These are phyloP conservation scores for Turritis glabra DNA, from an alignment of 345 rosid species.

Conservation along the genomic window DNA sequence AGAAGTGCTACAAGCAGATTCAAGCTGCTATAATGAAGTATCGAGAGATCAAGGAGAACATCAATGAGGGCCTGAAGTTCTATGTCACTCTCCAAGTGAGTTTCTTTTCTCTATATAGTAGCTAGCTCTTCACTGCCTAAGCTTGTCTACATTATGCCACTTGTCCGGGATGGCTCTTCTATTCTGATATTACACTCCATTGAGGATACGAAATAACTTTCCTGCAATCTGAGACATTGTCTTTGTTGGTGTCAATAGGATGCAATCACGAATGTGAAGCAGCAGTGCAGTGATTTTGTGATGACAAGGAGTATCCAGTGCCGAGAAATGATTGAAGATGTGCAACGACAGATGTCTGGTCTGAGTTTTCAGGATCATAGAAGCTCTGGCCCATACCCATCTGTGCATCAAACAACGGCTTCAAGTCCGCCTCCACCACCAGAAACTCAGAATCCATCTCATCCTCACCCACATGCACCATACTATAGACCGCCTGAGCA, in stretches of 20 bases:
- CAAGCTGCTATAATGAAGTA: conserved; percentile 86
- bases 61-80: conserved; percentile 95
- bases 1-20: conserved; percentile 91
- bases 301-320: conserved; percentile 98
- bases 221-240: conserved; percentile 22
- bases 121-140: conserved; percentile 14
- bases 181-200: conserved; percentile 6
- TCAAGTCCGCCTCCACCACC: conserved; percentile 44
- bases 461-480: conserved; percentile 52
- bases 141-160: conserved; percentile 13
- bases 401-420: conserved; percentile 64
- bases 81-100: conserved; percentile 95
- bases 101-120: background rate
- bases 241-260: conserved; percentile 55
- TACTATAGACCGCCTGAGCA: conserved; percentile 79
- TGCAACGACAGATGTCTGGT: conserved; percentile 87
- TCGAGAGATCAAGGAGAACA: conserved; percentile 92
- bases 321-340: conserved; percentile 96
- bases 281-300: conserved; percentile 95
- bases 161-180: conserved; percentile 9
- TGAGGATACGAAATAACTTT: conserved; percentile 8
- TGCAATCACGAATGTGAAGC: conserved; percentile 92
- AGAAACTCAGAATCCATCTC: conserved; percentile 56
- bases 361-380: conserved; percentile 85
- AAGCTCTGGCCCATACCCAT: conserved; percentile 63